Evolutionary conservation across 352 stramenopile species (phyloP), one percentile per base, ranked within the genome.

Genomic region (Phytophthora pisi): DNA sequence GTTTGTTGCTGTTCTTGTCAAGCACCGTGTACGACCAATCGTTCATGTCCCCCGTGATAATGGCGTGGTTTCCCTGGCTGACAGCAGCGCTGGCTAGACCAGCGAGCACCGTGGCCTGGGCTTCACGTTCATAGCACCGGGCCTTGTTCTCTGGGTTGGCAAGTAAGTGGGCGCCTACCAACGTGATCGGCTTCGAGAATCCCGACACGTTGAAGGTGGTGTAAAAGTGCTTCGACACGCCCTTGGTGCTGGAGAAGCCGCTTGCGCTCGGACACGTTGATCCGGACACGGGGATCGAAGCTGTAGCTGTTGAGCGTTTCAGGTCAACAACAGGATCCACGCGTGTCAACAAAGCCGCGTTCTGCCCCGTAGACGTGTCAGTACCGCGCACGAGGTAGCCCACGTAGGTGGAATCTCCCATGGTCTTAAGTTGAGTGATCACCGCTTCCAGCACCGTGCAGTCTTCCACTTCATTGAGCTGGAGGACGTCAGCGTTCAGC

Each of bases 171-270:
- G 40, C 15, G 40, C 5, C 16, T 18, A 46, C n/a, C 40, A 46
- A 46, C 13, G 40, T 20, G 40, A 46, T 46, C n/a, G 40, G 40
- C 40, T 46, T 46, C 15, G 40, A 10, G 40, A 46, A 18, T 7
- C 40, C 40, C 15, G 40, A 23, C 15, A 46, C 40, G 40, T 23
- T 46, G 40, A 46, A 45, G 40, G 16, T 46, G 13, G 38, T 45
- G 38, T 45, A 45, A 45, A 45, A 46, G 40, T 46, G 40, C 40
- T 46, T 46, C 40, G 40, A 46, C 5, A 46, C 40, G 16, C 40
- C 40, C 13, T 46, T 46, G 40, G 40, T 46, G 40, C 40, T 46
- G 40, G 40, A 46, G 40, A 46, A 46, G 4, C 40, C 13, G 23
- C 40, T 46, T 20, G 40, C 40, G 16, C 40, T 46, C 36, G 36